Conservation (phyloP, 2,329 filamentous ascomycete genomes). For the Kalaharituber pfeilii region DNA sequence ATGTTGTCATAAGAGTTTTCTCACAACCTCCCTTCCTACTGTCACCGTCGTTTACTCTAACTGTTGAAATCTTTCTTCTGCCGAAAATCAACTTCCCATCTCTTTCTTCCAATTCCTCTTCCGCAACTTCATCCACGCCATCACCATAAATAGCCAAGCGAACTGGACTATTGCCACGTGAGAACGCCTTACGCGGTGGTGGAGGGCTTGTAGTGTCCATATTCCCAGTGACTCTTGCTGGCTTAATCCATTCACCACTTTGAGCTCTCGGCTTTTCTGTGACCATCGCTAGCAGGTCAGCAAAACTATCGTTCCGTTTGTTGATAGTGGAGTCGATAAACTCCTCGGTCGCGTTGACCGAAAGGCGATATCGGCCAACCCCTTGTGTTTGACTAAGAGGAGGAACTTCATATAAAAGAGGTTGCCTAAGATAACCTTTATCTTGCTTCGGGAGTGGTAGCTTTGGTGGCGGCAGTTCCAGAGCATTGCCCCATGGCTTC, state of each 20-base stretch:
- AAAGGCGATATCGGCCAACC: conserved; percentile 17
- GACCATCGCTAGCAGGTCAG: conserved; percentile 1
- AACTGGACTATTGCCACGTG: background rate
- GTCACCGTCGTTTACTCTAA: background rate
- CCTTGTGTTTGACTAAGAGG: conserved; percentile 18
- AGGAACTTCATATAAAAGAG: conserved; percentile 17
- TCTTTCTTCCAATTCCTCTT: background rate
- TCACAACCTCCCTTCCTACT: background rate
- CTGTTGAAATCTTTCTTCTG: background rate
- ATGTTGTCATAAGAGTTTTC: background rate
- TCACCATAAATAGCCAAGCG: background rate
- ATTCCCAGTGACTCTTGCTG: background rate
- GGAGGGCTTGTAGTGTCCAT: conserved; percentile 1
- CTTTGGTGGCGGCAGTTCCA: conserved; percentile 1
- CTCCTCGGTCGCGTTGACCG: conserved; percentile 15
- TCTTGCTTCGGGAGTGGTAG: background rate
- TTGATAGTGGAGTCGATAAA: conserved; percentile 10
- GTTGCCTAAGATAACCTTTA: conserved; percentile 1
- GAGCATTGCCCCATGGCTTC: conserved; percentile 1
- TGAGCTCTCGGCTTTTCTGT: conserved; percentile 4
- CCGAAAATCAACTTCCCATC: background rate
- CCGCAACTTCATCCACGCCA: background rate
- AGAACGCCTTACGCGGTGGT: background rate
- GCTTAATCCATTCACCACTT: background rate
- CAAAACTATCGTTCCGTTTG: conserved; percentile 5